Conservation (phyloP, 345 rosid species). For the Adansonia digitata region DNA sequence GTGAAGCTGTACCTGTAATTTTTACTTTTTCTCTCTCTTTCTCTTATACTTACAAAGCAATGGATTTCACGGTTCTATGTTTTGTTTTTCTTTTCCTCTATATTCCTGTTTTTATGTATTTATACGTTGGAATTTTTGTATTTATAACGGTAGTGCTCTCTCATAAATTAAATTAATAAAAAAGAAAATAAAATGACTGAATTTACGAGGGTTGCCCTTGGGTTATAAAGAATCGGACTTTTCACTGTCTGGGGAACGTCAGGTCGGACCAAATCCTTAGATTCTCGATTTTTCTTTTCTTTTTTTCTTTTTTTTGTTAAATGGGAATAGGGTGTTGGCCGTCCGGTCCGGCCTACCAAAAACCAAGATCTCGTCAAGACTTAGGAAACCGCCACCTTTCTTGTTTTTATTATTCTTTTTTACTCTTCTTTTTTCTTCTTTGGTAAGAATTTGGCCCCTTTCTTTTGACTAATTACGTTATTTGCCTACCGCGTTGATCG, state of each 20-base stretch:
- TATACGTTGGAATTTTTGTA: neutral
- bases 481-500: conserved; percentile 18
- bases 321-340: too few species aligned
- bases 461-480: conserved; percentile 24
- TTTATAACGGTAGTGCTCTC: neutral
- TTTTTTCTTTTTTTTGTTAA: too few species aligned
- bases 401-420: neutral
- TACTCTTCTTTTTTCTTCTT: conserved; percentile 3
- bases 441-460: conserved; percentile 14
- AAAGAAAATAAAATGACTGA: conserved; percentile 5
- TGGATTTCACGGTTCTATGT: neutral
- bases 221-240: neutral
- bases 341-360: conserved; percentile 24
- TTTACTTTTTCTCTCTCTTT: conserved; percentile 9
- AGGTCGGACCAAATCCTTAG: neutral
- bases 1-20: conserved; percentile 38
- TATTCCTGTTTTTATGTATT: neutral
- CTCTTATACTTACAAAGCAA: neutral
- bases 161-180: conserved; percentile 1
- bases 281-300: neutral
- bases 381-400: conserved; percentile 25
- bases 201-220: conserved; percentile 21
- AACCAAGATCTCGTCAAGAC: conserved; percentile 17
- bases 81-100: neutral
- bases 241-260: neutral